phyloP scores from a whole-genome alignment of 306 rosid genomes.

The Acacia crassicarpa region DNA sequence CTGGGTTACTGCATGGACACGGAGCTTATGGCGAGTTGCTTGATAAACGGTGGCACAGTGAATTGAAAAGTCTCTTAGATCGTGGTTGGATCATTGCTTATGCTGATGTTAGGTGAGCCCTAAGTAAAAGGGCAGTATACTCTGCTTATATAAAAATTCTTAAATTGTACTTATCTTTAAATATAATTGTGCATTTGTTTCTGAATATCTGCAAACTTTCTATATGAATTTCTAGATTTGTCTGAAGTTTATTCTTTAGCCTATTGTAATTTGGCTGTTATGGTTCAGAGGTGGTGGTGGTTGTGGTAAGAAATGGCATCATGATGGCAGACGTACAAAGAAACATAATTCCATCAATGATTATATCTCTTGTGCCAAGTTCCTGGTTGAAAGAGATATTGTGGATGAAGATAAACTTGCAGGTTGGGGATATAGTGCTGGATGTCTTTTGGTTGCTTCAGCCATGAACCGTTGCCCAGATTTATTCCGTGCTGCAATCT shows the following conservation, averaged over 20 bases:
- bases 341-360: conserved; percentile 80
- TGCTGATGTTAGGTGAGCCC: conserved; percentile 90
- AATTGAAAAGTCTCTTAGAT: conserved; percentile 91
- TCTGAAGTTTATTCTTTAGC: neutral
- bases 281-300: conserved; percentile 94
- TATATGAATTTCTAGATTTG: conserved; percentile 3
- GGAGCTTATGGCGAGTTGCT: conserved; percentile 93
- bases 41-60: conserved; percentile 86
- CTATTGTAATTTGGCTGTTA: conserved; percentile 28
- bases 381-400: conserved; percentile 61
- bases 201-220: conserved; percentile 11
- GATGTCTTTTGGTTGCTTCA: conserved; percentile 93
- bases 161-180: conserved; percentile 8
- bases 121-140: conserved; percentile 18
- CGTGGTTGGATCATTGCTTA: conserved; percentile 91
- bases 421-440: conserved; percentile 88
- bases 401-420: conserved; percentile 81
- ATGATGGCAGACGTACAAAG: conserved; percentile 67
- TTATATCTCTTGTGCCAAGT: conserved; percentile 83
- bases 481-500: conserved; percentile 76
- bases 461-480: conserved; percentile 79
- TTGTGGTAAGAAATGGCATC: conserved; percentile 84
- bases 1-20: conserved; percentile 87
- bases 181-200: conserved; percentile 19
- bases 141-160: conserved; percentile 7